Conservation (phyloP, 106 monocot genomes). For the Agapanthus africanus region DNA sequence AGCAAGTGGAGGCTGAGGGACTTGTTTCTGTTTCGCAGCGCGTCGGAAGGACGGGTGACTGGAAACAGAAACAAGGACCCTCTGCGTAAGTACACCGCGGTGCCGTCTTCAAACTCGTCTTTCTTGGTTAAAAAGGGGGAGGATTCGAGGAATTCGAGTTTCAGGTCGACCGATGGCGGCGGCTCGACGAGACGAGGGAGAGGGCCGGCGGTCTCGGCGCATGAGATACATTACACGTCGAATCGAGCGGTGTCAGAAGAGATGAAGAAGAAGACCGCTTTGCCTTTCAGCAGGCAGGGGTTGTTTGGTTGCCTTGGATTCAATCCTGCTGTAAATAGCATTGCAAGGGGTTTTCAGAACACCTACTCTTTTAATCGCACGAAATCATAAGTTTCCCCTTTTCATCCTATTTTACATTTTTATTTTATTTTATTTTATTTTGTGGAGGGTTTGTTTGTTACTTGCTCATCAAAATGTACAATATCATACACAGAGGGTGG, state of each 20-base stretch:
- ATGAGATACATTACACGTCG: constrained; percentile 38
- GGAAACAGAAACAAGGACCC: constrained; percentile 35
- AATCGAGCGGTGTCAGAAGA: constrained; percentile 35
- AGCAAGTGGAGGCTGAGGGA: constrained; percentile 61
- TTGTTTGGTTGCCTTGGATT: constrained; percentile 40
- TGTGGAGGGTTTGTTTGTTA: too few species aligned
- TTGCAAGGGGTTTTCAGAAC: constrained; percentile 16
- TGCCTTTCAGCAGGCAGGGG: constrained; percentile 39
- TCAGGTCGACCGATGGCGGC: neutral
- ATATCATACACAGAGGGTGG: too few species aligned
- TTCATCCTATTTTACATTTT: too few species aligned
- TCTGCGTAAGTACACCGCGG: constrained; percentile 31
- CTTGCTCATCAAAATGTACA: too few species aligned
- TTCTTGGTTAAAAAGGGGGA: neutral
- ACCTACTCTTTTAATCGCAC: too few species aligned
- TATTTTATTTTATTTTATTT: too few species aligned
- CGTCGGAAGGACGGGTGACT: constrained; percentile 48
- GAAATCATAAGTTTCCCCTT: too few species aligned
- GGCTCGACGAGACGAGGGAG: constrained; percentile 1
- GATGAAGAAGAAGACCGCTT: constrained; percentile 45
- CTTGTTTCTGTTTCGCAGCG: constrained; percentile 62
- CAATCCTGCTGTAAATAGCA: constrained; percentile 35
- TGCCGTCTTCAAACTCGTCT: neutral
- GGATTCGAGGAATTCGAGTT: constrained; percentile 18
- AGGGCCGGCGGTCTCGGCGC: constrained; percentile 6